Conservation (phyloP, 768 basidiomycete species). For the Auriscalpium vulgare region DNA sequence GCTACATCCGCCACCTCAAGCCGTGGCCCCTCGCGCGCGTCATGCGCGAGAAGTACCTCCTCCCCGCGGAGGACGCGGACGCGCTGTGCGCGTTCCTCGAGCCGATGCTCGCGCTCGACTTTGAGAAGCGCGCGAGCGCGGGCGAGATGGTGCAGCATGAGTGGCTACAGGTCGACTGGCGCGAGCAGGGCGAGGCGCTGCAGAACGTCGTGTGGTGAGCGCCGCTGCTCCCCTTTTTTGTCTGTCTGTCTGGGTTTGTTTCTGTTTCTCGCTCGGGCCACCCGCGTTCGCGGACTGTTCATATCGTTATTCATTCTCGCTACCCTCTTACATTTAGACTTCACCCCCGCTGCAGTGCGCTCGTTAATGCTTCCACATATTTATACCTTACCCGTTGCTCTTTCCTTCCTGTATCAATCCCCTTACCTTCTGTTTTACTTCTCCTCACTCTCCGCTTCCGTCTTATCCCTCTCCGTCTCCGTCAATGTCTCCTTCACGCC, state of each 20-base stretch:
- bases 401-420: background rate
- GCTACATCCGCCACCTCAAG: conserved; percentile 69
- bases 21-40: conserved; percentile 79
- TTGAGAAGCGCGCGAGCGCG: conserved; percentile 60
- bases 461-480: too few species aligned
- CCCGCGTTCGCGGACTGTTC: background rate
- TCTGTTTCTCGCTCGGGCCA: background rate
- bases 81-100: conserved; percentile 58
- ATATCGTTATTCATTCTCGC: background rate
- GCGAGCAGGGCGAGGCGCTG: conserved; percentile 21
- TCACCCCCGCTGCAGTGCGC: background rate
- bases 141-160: conserved; percentile 65
- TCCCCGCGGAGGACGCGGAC: conserved; percentile 47
- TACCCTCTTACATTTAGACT: background rate
- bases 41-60: conserved; percentile 85
- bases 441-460: too few species aligned
- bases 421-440: background rate
- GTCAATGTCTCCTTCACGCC: too few species aligned
- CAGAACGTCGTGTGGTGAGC: conserved; percentile 25
- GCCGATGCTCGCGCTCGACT: conserved; percentile 71
- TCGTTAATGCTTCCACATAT: background rate
- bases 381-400: background rate
- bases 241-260: background rate
- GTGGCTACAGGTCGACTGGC: conserved; percentile 49
- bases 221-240: background rate